phyloP scores from a whole-genome alignment of 345 rosid species.

The Linum trigynum region DNA sequence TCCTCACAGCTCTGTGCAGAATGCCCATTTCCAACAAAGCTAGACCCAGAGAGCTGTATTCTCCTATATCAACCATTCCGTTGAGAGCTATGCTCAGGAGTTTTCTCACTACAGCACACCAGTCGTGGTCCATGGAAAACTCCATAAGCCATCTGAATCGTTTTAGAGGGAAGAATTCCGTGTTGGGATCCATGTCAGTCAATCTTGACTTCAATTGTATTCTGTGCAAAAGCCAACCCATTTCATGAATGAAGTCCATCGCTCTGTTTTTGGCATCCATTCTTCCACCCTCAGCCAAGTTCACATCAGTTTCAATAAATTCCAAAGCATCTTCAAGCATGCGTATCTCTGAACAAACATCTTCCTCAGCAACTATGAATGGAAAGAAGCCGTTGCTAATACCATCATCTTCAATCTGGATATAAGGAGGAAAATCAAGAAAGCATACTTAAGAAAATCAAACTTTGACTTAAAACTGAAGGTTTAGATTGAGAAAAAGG shows the following conservation, averaged over 20 bases:
- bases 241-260: constrained; percentile 86
- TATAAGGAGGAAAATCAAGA: constrained; percentile 10
- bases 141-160: constrained; percentile 90
- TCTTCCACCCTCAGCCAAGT: constrained; percentile 21
- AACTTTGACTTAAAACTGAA: background rate
- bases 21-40: constrained; percentile 71
- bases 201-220: constrained; percentile 51
- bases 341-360: constrained; percentile 83
- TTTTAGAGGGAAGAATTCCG: constrained; percentile 49
- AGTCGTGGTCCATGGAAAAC: constrained; percentile 88
- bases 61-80: constrained; percentile 58
- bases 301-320: constrained; percentile 40
- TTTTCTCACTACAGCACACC: constrained; percentile 89
- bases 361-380: constrained; percentile 78
- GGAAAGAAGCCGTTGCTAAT: constrained; percentile 87
- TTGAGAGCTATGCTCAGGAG: constrained; percentile 60
- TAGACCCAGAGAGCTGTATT: constrained; percentile 38
- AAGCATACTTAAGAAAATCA: background rate
- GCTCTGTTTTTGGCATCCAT: constrained; percentile 56
- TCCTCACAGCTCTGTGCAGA: constrained; percentile 92
- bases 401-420: constrained; percentile 87
- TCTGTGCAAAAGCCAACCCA: constrained; percentile 97
- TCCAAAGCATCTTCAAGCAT: constrained; percentile 64
- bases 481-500: background rate
- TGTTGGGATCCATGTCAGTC: constrained; percentile 50